Base-by-base conservation (phyloP, 345 rosid species). In the Viola odorata region DNA sequence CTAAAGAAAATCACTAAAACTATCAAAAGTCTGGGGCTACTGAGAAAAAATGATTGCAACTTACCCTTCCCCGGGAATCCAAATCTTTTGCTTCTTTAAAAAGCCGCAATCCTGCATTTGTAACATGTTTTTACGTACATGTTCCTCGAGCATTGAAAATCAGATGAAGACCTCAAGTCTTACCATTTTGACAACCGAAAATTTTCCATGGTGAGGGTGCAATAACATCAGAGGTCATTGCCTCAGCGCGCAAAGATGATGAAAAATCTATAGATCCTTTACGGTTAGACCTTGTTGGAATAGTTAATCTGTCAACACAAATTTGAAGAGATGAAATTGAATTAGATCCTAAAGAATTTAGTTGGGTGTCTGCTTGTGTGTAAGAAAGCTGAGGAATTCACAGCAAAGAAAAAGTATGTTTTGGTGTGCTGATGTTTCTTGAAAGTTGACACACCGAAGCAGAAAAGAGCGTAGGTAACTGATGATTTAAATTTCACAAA, bases 161-260 rank as follows among this genome's bases (percentile, higher is more conserved):
- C 7, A 49, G 59, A 38, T 50, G 37, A 55, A 11, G 50, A 68
- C 50, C 39, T 58, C 32, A 50, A 55, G 15, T 56, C 65, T 66
- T 80, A 83, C 97, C 97, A 76, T 90, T 94, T 70, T 81, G 91
- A 75, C 97, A 90, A 55, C 99, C 99, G 59, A 94, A 90, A 17
- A 94, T 88, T 76, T 83, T 94, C 99, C 96, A 94, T 10, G 89
- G 86, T 37, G 97, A 94, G 52, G 99, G 95, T 45, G 88, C 91
- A 60, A 88, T 72, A 42, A 90, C 96, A 78, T 94, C 97, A 64
- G 90, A 71, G 42, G 84, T 79, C 73, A 70, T 67, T 32, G 78
- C 78, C 47, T 89, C 95, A 3, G 75, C 63, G 41, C 69, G 80
- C 64, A 80, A 44, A 8, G 81, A 54, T 56, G 89, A 74, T 72